phyloP scores from a whole-genome alignment of 2,329 filamentous ascomycete genomes.

The Cordyceps militaris region DNA sequence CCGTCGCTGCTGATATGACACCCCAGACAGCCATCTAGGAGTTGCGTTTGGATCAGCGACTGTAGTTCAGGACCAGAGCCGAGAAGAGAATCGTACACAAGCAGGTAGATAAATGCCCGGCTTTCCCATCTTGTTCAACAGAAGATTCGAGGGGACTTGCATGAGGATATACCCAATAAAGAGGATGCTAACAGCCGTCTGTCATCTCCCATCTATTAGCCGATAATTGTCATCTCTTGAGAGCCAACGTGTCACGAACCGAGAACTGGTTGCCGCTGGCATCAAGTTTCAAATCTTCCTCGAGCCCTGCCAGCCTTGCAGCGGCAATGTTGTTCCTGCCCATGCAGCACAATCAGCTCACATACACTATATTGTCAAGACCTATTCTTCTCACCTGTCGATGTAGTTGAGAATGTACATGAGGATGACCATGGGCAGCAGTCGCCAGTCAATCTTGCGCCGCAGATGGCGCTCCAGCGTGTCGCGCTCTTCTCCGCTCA shows the following conservation, averaged over 20 bases:
- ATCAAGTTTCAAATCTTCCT: conserved; percentile 36
- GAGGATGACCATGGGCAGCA: conserved; percentile 54
- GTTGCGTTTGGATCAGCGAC: background rate
- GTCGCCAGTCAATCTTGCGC: conserved; percentile 53
- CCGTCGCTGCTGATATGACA: conserved; percentile 35
- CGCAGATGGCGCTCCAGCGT: conserved; percentile 46
- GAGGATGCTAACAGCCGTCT: conserved; percentile 12
- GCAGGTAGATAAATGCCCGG: conserved; percentile 38
- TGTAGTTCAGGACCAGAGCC: background rate
- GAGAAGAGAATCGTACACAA: conserved; percentile 28
- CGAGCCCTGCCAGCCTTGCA: conserved; percentile 39
- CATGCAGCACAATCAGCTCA: background rate
- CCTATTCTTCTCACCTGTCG: conserved; percentile 27
- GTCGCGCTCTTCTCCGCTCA: conserved; percentile 40
- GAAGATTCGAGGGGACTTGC: conserved; percentile 44
- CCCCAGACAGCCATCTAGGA: conserved; percentile 43
- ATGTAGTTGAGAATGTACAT: conserved; percentile 63
- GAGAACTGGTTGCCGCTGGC: conserved; percentile 16
- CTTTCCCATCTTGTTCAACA: conserved; percentile 45
- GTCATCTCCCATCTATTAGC: background rate
- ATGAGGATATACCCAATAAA: conserved; percentile 33
- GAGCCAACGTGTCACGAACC: background rate
- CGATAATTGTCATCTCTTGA: no score
- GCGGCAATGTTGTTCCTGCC: conserved; percentile 33
- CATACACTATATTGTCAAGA: background rate